Evolutionary conservation across 2,329 filamentous ascomycete genomes (phyloP).

Genomic region (Aureobasidium zeae): DNA sequence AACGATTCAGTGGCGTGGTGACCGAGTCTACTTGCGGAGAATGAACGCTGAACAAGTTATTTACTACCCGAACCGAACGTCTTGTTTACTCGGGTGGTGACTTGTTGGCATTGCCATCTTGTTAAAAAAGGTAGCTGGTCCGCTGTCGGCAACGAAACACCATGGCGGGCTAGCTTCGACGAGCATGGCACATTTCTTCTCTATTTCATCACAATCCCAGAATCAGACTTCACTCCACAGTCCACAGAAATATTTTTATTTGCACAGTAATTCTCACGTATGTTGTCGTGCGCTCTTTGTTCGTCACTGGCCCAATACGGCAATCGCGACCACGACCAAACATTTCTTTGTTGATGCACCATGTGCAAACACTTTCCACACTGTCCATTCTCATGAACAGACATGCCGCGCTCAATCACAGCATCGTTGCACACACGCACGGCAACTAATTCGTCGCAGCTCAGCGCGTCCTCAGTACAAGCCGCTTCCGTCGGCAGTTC

Average conservation of each 20-base stretch:
- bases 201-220: background rate
- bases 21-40: conserved; percentile 96
- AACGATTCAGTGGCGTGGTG: conserved; percentile 64
- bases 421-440: conserved; percentile 10
- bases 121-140: conserved; percentile 13
- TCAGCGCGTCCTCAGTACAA: background rate
- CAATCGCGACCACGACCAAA: too few species aligned
- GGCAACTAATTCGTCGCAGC: background rate
- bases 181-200: conserved; percentile 11
- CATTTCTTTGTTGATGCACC: too few species aligned
- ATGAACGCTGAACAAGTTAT: conserved; percentile 28
- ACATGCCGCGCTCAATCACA: conserved; percentile 5
- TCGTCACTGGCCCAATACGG: too few species aligned
- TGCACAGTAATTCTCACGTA: too few species aligned
- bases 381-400: too few species aligned
- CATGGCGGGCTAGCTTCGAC: conserved; percentile 14
- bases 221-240: too few species aligned
- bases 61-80: conserved; percentile 12
- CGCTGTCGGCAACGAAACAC: conserved; percentile 14
- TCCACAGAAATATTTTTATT: too few species aligned
- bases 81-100: conserved; percentile 16
- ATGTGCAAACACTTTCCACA: too few species aligned
- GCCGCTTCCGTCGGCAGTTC: conserved; percentile 1
- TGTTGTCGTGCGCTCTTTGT: too few species aligned
- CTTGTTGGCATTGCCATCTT: conserved; percentile 13